Evolutionary conservation across 805 yeast genomes (phyloP), one percentile per base, ranked within the genome.

Genomic region (Metschnikowia koreensis): DNA sequence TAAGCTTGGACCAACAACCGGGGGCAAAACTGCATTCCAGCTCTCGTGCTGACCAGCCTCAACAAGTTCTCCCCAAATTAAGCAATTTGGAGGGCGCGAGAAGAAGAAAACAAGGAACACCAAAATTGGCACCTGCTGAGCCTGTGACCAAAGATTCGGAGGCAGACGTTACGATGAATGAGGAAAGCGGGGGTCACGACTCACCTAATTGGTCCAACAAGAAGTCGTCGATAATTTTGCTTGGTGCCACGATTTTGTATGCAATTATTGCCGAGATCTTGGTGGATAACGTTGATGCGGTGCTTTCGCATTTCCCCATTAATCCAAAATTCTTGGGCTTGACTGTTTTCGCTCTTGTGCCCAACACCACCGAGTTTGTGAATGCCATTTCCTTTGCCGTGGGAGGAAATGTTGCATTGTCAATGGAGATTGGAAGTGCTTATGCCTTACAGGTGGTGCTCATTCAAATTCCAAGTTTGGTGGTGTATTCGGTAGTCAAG

Each of bases 371-470:
- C 0, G 99, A 94, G 70, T 94, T 94, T 62, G 79, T 94, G 52
- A 94, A 94, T 69, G 99, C 98, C 61, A 92, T 94, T 51, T 91
- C 97, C 27, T 94, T 94, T 74, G 99, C 99, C 0, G 83, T 90
- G 60, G 84, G 93, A 60, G 99, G 99, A 1, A 94, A 94, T 60
- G 97, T 94, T 49, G 97, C 99, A 0, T 74, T 94, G 43, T 89
- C 97, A 2, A 89, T 94, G 96, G 99, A 94, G 66, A 94, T 94
- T 68, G 99, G 99, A 54, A 85, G 96, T 56, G 99, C 99, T 0
- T 94, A 94, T 66, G 99, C 97, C 0, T 76, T 94, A 53, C 99
- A 94, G 68, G 99, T 94, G 13, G 93, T 97, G 60, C 74, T 94
- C 52, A 77, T 94, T 58, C 99, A 94, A 66, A 89, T 94, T 44